Percentiles rank a stretch among this genome's conserved stretches.
Conservation (phyloP, 2,329 filamentous ascomycete genomes). For the Sclerotinia borealis region DNA sequence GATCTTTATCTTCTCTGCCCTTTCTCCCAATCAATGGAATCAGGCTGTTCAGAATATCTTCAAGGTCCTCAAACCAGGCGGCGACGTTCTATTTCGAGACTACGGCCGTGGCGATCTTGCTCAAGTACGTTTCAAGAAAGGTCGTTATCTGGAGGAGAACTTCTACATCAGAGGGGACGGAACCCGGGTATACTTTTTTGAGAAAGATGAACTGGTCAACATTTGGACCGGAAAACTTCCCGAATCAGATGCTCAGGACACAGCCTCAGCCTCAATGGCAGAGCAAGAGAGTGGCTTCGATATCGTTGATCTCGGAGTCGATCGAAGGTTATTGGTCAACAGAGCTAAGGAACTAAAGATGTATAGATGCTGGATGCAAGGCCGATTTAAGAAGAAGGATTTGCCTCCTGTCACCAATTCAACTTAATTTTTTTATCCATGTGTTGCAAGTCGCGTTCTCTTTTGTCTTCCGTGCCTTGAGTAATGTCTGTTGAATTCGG, state of each 20-base stretch:
- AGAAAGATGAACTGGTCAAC: slow-evolving; percentile 68
- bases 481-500: background rate
- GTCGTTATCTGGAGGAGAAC: slow-evolving; percentile 88
- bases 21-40: slow-evolving; percentile 79
- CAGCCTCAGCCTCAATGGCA: slow-evolving; percentile 9
- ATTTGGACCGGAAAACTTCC: slow-evolving; percentile 61
- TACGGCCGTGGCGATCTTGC: slow-evolving; percentile 94
- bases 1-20: slow-evolving; percentile 95
- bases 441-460: background rate
- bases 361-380: slow-evolving; percentile 96
- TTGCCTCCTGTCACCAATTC: background rate
- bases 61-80: slow-evolving; percentile 80
- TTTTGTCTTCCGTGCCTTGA: background rate
- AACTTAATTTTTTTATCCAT: background rate
- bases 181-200: slow-evolving; percentile 96
- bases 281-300: slow-evolving; percentile 48
- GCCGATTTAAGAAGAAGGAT: slow-evolving; percentile 60
- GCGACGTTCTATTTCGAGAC: slow-evolving; percentile 91
- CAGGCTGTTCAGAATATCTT: slow-evolving; percentile 76
- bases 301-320: slow-evolving; percentile 72
- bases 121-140: slow-evolving; percentile 95
- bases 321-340: slow-evolving; percentile 87
- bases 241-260: slow-evolving; percentile 11
- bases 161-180: slow-evolving; percentile 96
- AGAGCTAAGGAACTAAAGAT: slow-evolving; percentile 88